Percentiles rank a stretch among this genome's conserved stretches.
These are phyloP conservation scores for Oryza australiensis DNA, from an alignment of 176 grass and related monocot genomes.

Conservation along the genomic window DNA sequence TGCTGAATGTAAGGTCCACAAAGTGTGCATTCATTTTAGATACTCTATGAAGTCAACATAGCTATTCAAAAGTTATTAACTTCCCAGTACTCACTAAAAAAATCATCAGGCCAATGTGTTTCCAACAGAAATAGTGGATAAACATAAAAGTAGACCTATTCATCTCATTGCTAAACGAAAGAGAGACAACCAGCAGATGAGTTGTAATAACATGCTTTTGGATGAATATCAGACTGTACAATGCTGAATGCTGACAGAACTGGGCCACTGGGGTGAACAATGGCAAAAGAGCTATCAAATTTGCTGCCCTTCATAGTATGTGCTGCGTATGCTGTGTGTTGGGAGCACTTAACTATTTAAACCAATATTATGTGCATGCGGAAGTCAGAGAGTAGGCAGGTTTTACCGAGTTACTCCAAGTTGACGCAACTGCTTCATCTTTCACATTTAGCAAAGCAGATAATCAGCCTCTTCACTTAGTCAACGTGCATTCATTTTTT, in stretches of 20 bases:
- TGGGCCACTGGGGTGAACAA: constrained; percentile 22
- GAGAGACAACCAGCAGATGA: not conserved
- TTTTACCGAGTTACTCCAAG: constrained; percentile 22
- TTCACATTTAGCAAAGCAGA: constrained; percentile 48
- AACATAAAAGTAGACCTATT: not conserved
- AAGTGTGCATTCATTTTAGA: constrained; percentile 5
- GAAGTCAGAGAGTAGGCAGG: constrained; percentile 47
- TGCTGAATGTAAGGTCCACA: constrained; percentile 27
- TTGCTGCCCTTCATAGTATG: constrained; percentile 33
- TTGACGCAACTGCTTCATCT: constrained; percentile 42
- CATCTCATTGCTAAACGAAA: not conserved
- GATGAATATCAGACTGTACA: constrained; percentile 4
- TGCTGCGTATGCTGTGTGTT: constrained; percentile 41
- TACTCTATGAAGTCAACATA: not conserved
- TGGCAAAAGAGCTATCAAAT: constrained; percentile 3
- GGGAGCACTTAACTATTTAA: constrained; percentile 18
- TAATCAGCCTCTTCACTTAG: constrained; percentile 39
- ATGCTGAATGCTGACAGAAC: constrained; percentile 32
- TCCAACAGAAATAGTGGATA: not conserved
- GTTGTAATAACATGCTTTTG: constrained; percentile 28
- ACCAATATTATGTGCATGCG: constrained; percentile 41
- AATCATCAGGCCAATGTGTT: not conserved
- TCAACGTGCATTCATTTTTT: constrained; percentile 33
- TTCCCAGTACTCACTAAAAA: not conserved
- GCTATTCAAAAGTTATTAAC: not conserved